Base-by-base conservation (phyloP, 345 rosid genomes). In the Moricandia arvensis region DNA sequence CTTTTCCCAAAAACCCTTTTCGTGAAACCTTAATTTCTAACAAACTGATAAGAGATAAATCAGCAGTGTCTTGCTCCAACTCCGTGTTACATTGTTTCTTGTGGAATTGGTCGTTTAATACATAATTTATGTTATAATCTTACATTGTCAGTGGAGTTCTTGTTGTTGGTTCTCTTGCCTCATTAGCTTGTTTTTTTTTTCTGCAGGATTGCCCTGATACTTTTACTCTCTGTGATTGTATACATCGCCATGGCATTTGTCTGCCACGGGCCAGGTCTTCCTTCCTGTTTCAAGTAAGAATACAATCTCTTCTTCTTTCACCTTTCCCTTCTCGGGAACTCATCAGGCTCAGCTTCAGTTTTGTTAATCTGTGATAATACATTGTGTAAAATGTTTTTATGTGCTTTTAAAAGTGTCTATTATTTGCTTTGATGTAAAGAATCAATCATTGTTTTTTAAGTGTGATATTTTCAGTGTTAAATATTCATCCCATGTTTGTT, bases 191-290 rank as follows among this genome's bases (percentile, higher is more conserved):
- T 62, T 66, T 80, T 26, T 35, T 62, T 66, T 75, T 49, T 47
- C 74, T 84, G 82, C 89, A 95, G 97, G 90, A 84, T 88, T 63
- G 90, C 80, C 1, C 81, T 89, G 38, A 81, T 95, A 65, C 3
- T 90, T 35, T 4, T 87, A 65, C 87, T 95, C 71, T 59, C 91
- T 2, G 77, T 87, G 81, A 76, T 95, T 73, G 69, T 88, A 63
- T 95, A 95, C 53, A 76, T 92, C 18, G 86, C 91, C 4, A 78
- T 89, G 78, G 92, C 91, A 62, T 87, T 89, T 78, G 96, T 87
- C 33, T 92, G 99, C 81, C 89, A 90, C 8, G 97, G 99, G 55
- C 68, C 82, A 51, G 70, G 85, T 49, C 88, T 95, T 62, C 97
- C 97, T 71, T 75, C 83, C 21, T 95, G 97, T 85, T 68, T 90